Evolutionary conservation across 2,329 filamentous ascomycete genomes (phyloP).

Genomic region (Parascedosporium putredinis): DNA sequence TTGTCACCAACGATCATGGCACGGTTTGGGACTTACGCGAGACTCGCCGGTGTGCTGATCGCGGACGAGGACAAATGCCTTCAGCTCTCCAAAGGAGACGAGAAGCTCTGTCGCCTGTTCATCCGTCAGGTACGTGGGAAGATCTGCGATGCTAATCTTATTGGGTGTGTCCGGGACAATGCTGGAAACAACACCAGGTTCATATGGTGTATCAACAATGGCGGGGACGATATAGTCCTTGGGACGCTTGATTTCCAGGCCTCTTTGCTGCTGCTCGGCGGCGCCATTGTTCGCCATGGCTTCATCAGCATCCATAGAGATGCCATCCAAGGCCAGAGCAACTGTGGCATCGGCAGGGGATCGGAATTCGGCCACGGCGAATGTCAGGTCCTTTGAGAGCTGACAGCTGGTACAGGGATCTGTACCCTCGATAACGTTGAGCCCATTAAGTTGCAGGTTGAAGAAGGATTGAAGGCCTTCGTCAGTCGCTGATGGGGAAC

Average conservation of each 20-base stretch:
- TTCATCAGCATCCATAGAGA: slow-evolving; percentile 71
- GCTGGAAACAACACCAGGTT: slow-evolving; percentile 67
- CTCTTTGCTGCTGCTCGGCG: slow-evolving; percentile 31
- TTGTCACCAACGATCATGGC: not conserved
- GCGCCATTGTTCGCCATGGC: slow-evolving; percentile 34
- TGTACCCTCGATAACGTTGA: slow-evolving; percentile 75
- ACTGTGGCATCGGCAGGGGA: slow-evolving; percentile 79
- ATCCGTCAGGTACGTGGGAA: slow-evolving; percentile 78
- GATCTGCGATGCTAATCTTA: slow-evolving; percentile 88
- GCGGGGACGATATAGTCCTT: slow-evolving; percentile 96
- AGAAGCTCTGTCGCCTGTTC: slow-evolving; percentile 88
- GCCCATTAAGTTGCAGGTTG: slow-evolving; percentile 91
- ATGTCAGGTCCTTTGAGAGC: slow-evolving; percentile 65
- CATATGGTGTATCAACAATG: slow-evolving; percentile 57
- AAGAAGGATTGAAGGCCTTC: slow-evolving; percentile 76
- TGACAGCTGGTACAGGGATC: slow-evolving; percentile 82
- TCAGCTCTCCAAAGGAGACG: slow-evolving; percentile 83
- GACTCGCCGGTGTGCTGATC: slow-evolving; percentile 79
- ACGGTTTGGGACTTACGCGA: slow-evolving; percentile 46
- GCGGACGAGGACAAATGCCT: slow-evolving; percentile 83
- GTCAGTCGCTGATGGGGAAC: slow-evolving; percentile 62
- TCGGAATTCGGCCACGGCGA: slow-evolving; percentile 88
- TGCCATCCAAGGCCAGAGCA: slow-evolving; percentile 80
- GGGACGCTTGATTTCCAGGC: slow-evolving; percentile 71
- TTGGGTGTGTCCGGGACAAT: slow-evolving; percentile 85